Base-by-base conservation (phyloP, 2,329 filamentous ascomycete species). In the Epichloe elymi region DNA sequence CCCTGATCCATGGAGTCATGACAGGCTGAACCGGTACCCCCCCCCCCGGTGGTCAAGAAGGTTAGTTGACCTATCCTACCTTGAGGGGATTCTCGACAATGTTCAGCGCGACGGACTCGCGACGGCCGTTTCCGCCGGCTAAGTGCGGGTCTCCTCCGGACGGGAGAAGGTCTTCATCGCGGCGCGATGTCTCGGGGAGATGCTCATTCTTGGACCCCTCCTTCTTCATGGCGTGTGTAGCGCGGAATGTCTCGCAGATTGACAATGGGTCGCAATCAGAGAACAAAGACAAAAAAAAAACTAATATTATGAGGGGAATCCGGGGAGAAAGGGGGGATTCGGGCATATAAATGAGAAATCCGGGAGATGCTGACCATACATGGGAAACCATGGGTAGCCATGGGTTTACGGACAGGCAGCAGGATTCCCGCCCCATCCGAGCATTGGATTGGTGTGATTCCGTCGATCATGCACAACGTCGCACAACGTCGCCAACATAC, bases 51-150 rank as follows among this genome's bases (percentile, higher is more conserved):
- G 39, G 11, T 19, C 17, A 26, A 19, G 19, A n/a, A 11, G 20
- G 20, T 20, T 5, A 4, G 20, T 20, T 20, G 23, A 38, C 10
- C 17, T 14, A 23, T 23, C 61, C 48, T 38, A 64, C 63, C 58
- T 58, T 59, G 37, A 66, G 56, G 6, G 64, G 64, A 38, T 66
- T 66, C 46, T 65, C 53, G 35, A 66, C 57, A 33, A 66, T 59
- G 57, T 66, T 66, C 49, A 61, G 49, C 14, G 63, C 63, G 19
- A 54, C 53, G 4, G 64, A 59, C 44, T 56, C 46, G 40, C 58
- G 60, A 6, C 55, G 58, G 5, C 55, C 54, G 20, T n/a, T 38
- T 41, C 7, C 37, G 15, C 19, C 26, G 26, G 39, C n/a, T 1
- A 33, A 2, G 6, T 37, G 48, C 14, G 39, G 30, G 14, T 39